Percentiles rank a stretch among this genome's conserved stretches.
Conservation (phyloP, 192 early-diverging fungal species). For the Irineochytrium annulatum region DNA sequence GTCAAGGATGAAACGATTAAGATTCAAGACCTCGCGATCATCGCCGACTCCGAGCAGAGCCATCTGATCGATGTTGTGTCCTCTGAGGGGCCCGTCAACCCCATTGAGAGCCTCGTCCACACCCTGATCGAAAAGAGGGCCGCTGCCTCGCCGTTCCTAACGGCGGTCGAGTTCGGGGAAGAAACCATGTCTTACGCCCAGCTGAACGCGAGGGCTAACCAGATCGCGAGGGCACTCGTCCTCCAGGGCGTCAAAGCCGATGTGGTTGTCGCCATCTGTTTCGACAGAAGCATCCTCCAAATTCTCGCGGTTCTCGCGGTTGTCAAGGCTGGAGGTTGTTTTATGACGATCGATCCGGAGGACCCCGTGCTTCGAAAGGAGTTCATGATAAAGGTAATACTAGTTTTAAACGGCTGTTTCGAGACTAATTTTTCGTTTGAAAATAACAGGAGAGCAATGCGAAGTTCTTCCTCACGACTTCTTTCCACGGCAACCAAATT, state of each 20-base stretch:
- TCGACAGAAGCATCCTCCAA: slow-evolving; percentile 1
- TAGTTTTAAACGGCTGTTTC: too few relatives aligned
- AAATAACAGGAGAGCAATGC: too few relatives aligned
- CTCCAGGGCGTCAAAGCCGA: neutral
- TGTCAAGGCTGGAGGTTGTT: slow-evolving; percentile 15
- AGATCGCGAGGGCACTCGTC: neutral
- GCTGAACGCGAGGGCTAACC: slow-evolving; percentile 10
- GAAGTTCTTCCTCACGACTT: too few relatives aligned
- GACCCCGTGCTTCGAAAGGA: neutral
- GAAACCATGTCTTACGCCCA: slow-evolving; percentile 15
- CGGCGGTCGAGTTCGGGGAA: slow-evolving; percentile 4
- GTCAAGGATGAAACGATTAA: neutral
- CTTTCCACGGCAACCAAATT: too few relatives aligned
- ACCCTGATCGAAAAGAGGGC: neutral
- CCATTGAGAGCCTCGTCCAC: slow-evolving; percentile 3
- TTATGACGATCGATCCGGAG: slow-evolving; percentile 6
- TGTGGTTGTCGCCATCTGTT: slow-evolving; percentile 5
- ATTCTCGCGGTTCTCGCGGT: slow-evolving; percentile 13
- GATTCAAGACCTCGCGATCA: neutral
- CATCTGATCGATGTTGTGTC: neutral
- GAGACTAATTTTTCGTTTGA: too few relatives aligned
- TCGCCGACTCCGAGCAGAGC: neutral
- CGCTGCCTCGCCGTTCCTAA: neutral
- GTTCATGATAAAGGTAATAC: neutral
- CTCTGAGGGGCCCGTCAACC: neutral